Evolutionary conservation across 1,284 basidiomycete genomes (phyloP), one percentile per base, ranked within the genome.

Genomic region (Farysia itapuensis): DNA sequence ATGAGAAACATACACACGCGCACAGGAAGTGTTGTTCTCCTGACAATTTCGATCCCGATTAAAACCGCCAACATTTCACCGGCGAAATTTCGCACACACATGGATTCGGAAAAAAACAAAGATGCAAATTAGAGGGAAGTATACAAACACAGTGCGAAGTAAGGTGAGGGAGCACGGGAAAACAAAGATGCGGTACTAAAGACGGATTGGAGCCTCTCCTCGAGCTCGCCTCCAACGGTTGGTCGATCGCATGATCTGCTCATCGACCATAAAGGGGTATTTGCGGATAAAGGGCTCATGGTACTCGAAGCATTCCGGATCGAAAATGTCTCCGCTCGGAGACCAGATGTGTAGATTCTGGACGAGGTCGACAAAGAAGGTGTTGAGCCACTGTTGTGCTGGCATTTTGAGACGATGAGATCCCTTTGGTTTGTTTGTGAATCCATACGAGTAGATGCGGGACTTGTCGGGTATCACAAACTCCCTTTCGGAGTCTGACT

Each of bases 271-370:
- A 39, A 48, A 57, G 19, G 59, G 59, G 23, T 63, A 63, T 37
- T 63, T 63, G 35, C 53, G 48, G 49, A 57, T 57, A 37, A 63
- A 53, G 53, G 52, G 57, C 29, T 63, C 59, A 16, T 57, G 47
- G 36, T 57, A 57, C 35, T 63, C 59, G 38, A 63, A 63, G 30
- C 59, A 51, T 23, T 63, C 59, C 39, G 48, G 37, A 30, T 63
- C 59, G 20, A 63, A 63, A 3, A 63, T 53, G 25, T 63, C 59
- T 23, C 59, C 59, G 4, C 45, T 45, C 3, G 59, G 53, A 35
- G 52, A 57, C 59, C 59, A 63, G 15, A 63, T 41, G 4, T 53
- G 49, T 33, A 63, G 45, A 23, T 48, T 52, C 18, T 40, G 38
- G 4, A 63, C 59, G 4, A 63, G 22, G 31, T 57, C 59, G 37